Percentiles rank a stretch among this genome's conserved stretches.
Evolutionary conservation across 495 filamentous ascomycete genomes (phyloP).

Genomic region (Penicillium nucicola): DNA sequence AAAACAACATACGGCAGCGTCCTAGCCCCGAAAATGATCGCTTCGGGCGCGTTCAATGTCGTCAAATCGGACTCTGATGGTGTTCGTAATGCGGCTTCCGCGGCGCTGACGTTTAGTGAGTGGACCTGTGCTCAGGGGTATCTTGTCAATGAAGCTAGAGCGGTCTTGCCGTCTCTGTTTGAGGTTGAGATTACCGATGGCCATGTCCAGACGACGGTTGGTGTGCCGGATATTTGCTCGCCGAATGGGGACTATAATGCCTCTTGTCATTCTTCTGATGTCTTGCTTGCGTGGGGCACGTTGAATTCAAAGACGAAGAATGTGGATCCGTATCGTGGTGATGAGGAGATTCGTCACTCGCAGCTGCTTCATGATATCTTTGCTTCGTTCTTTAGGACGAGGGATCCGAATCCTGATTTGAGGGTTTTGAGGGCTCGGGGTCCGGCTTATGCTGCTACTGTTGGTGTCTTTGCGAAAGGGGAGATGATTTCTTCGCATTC

Average conservation of each 20-base stretch:
- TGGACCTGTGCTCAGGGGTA: slow-evolving; percentile 28
- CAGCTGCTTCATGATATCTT: slow-evolving; percentile 30
- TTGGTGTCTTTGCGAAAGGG: background rate
- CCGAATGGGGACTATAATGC: slow-evolving; percentile 28
- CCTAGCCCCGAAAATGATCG: slow-evolving; percentile 16
- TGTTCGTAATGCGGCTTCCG: slow-evolving; percentile 14
- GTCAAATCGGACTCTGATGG: slow-evolving; percentile 15
- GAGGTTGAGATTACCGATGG: slow-evolving; percentile 21
- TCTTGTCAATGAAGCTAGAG: slow-evolving; percentile 15
- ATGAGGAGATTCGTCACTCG: slow-evolving; percentile 18
- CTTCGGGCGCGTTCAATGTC: slow-evolving; percentile 11
- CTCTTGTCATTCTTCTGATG: slow-evolving; percentile 28
- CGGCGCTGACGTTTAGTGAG: slow-evolving; percentile 21
- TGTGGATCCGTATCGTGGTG: slow-evolving; percentile 23
- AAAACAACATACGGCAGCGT: slow-evolving; percentile 10
- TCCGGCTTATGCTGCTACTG: slow-evolving; percentile 20
- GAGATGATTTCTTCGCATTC: background rate
- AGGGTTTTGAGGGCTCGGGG: slow-evolving; percentile 13
- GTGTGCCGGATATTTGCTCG: slow-evolving; percentile 23
- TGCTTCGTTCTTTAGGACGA: slow-evolving; percentile 19
- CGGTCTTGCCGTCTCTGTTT: slow-evolving; percentile 21
- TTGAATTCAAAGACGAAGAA: slow-evolving; percentile 28
- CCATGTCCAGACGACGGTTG: slow-evolving; percentile 18
- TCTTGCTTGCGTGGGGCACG: slow-evolving; percentile 29
- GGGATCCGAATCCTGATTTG: slow-evolving; percentile 23